phyloP scores from a whole-genome alignment of 2,329 filamentous ascomycete genomes.

The Phialophora macrospora region DNA sequence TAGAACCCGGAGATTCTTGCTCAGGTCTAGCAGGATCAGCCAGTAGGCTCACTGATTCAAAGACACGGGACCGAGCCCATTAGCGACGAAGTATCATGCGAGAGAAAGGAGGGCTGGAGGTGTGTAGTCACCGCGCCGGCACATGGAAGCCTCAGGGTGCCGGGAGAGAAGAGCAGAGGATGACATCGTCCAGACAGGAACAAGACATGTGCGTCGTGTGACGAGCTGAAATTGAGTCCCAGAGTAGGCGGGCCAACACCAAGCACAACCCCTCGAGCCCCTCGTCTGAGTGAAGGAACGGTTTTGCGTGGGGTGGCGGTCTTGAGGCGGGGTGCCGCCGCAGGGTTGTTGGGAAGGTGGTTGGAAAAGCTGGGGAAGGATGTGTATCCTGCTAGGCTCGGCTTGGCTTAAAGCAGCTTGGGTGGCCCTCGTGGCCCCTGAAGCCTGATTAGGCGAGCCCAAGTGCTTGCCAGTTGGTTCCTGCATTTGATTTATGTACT shows the following conservation, averaged over 20 bases:
- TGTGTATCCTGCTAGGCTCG: not conserved
- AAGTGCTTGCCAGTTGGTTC: not conserved
- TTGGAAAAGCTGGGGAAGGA: constrained; percentile 29
- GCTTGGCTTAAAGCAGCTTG: not conserved
- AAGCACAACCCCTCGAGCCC: not conserved
- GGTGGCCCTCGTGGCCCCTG: not conserved
- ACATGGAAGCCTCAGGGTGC: not conserved
- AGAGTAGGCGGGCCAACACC: constrained; percentile 9
- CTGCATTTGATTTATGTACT: not conserved
- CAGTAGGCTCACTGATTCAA: not conserved
- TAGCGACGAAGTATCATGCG: not conserved
- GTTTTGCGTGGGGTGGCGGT: constrained; percentile 12
- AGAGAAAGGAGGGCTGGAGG: not conserved
- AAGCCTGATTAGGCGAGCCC: not conserved
- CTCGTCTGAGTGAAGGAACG: not conserved
- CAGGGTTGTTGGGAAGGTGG: not conserved
- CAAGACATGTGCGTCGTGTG: constrained; percentile 25
- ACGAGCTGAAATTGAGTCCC: constrained; percentile 5
- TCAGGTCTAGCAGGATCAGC: not conserved
- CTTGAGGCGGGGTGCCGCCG: not conserved
- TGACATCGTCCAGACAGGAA: constrained; percentile 6
- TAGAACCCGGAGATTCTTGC: not conserved
- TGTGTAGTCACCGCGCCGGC: not conserved
- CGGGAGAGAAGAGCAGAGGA: not conserved
- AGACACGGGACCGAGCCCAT: not conserved